These are phyloP conservation scores for Gossypium davidsonii DNA, from an alignment of 441 rosid species.

Conservation along the genomic window DNA sequence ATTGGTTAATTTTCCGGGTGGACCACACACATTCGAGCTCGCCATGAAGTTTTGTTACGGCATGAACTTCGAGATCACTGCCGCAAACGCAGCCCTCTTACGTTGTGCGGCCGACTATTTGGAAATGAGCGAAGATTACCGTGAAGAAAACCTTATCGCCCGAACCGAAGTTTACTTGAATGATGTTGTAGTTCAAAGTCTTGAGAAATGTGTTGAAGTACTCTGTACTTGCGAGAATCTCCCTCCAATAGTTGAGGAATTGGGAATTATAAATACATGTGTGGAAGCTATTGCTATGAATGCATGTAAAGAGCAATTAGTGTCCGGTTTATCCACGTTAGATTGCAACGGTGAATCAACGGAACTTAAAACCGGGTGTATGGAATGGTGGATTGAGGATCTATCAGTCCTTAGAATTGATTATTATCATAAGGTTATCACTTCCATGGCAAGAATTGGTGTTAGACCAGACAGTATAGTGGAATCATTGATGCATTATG, in stretches of 20 bases:
- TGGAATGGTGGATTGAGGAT: constrained; percentile 80
- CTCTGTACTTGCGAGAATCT: constrained; percentile 53
- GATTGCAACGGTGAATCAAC: constrained; percentile 39
- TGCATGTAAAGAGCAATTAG: constrained; percentile 74
- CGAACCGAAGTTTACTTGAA: constrained; percentile 55
- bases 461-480: constrained; percentile 48
- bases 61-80: constrained; percentile 77
- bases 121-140: constrained; percentile 77
- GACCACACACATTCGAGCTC: constrained; percentile 64
- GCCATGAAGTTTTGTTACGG: constrained; percentile 87
- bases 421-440: constrained; percentile 49
- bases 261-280: constrained; percentile 45
- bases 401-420: constrained; percentile 52
- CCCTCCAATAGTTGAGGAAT: constrained; percentile 39
- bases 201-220: constrained; percentile 60
- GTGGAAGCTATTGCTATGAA: constrained; percentile 68
- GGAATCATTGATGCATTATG: constrained; percentile 69
- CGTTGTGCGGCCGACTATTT: constrained; percentile 68
- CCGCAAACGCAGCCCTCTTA: constrained; percentile 52
- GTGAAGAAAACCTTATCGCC: constrained; percentile 54
- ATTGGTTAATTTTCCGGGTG: constrained; percentile 64
- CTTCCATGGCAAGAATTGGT: constrained; percentile 53
- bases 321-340: constrained; percentile 48
- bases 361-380: constrained; percentile 50
- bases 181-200: constrained; percentile 48